Percentiles rank a stretch among this genome's conserved stretches.
phyloP scores from a whole-genome alignment of 805 yeast species.

The Starmerella bombi region DNA sequence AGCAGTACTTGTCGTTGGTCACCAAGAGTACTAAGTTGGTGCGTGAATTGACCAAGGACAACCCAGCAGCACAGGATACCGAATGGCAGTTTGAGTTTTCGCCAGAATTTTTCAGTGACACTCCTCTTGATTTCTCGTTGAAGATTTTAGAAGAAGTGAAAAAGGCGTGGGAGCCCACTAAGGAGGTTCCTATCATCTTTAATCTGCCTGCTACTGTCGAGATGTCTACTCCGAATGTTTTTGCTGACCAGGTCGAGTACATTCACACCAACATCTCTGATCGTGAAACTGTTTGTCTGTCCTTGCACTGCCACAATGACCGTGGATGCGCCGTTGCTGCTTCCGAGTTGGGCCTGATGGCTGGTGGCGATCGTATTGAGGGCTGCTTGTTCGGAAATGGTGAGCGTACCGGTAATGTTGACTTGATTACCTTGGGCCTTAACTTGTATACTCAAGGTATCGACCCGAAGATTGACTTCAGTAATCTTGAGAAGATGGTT shows the following conservation, averaged over 20 bases:
- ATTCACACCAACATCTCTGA: slow-evolving; percentile 47
- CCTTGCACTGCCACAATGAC: slow-evolving; percentile 74
- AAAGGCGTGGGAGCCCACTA: slow-evolving; percentile 58
- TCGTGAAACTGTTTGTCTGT: slow-evolving; percentile 58
- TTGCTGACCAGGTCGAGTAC: slow-evolving; percentile 75
- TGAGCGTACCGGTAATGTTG: slow-evolving; percentile 80
- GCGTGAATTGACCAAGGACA: slow-evolving; percentile 53
- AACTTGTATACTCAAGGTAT: slow-evolving; percentile 72
- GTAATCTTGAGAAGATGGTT: slow-evolving; percentile 50
- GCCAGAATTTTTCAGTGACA: slow-evolving; percentile 68
- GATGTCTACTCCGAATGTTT: slow-evolving; percentile 65
- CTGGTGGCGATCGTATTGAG: slow-evolving; percentile 81
- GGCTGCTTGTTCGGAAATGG: slow-evolving; percentile 80
- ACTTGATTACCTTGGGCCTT: slow-evolving; percentile 62
- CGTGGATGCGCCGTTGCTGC: slow-evolving; percentile 87
- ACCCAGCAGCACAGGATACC: slow-evolving; percentile 32
- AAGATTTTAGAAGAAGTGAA: slow-evolving; percentile 64
- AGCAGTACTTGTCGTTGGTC: slow-evolving; percentile 48
- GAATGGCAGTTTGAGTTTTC: slow-evolving; percentile 67
- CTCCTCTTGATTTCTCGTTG: slow-evolving; percentile 49
- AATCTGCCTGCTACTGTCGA: slow-evolving; percentile 80
- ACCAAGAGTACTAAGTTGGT: slow-evolving; percentile 51
- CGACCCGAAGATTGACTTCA: slow-evolving; percentile 55
- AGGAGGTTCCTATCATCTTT: slow-evolving; percentile 55
- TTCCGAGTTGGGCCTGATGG: slow-evolving; percentile 65